Evolutionary conservation across 2,329 filamentous ascomycete species (phyloP), one percentile per base, ranked within the genome.

Genomic region (Sarocladiaceae sp.): DNA sequence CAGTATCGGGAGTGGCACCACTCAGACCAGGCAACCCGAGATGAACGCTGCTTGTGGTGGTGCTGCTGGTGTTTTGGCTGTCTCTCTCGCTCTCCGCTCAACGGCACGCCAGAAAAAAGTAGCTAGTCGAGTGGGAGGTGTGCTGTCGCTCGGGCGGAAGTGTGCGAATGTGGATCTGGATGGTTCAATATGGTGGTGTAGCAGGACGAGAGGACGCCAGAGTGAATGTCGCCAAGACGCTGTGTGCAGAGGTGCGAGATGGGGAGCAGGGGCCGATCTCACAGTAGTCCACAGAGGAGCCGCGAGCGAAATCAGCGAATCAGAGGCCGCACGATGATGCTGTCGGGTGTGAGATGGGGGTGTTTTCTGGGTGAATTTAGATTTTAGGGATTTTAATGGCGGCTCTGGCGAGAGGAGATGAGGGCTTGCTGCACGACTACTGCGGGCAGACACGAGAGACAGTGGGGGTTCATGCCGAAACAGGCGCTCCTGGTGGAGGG

Each of bases 91-190:
- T 48, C 44, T 48, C 44, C 44, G 44, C 44, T 48, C 44, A 31
- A 25, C 44, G 44, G 44, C 44, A 48, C 44, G 44, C 25, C 22
- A 33, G 33, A 48, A 48, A 46, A 48, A 31, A 26, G 10, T 33
- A 29, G 26, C 50, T 33, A 52, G 50, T n/a, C 31, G 37, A 26
- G 37, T 46, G 36, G 37, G 50, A 52, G 50, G 50, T 29, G 40
- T 31, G 50, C 50, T 44, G 50, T 52, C 50, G 50, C 50, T 36
- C 37, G 50, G 25, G 36, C 37, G 37, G 50, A 52, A 26, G 50
- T 22, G 50, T 52, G 31, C 23, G 46, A 23, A 23, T 12, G 23
- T 26, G 40, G 40, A 40, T 40, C 8, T 26, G 40, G 23, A 26
- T 15, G 40, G 35, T 17, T 44, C 10, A 28, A 22, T 40, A 10